These are phyloP conservation scores for Hortiboletus campestris DNA, from an alignment of 768 basidiomycete genomes.

Conservation along the genomic window DNA sequence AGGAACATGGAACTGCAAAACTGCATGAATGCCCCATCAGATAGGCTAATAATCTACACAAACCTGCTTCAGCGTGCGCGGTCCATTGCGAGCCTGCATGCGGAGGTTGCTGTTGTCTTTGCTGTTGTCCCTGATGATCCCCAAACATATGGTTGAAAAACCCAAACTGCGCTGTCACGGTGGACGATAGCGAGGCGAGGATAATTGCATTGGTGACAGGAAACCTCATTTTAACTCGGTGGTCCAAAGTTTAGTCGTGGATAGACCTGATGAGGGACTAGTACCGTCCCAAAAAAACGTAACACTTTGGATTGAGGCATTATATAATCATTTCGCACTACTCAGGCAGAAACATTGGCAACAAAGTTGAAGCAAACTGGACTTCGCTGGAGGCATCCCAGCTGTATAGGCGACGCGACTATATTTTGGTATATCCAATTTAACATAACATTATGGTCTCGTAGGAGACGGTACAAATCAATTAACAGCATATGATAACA, in stretches of 20 bases:
- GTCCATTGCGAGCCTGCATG: conserved; percentile 60
- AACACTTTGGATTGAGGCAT: background rate
- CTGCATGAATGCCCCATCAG: background rate
- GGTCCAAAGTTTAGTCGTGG: background rate
- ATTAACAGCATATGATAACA: conserved; percentile 31
- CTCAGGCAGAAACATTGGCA: background rate
- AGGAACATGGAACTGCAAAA: conserved; percentile 63
- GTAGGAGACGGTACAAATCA: conserved; percentile 30
- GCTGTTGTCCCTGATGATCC: conserved; percentile 46
- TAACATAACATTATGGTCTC: conserved; percentile 32
- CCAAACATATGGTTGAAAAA: conserved; percentile 82
- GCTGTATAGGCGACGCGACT: background rate
- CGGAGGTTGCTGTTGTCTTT: conserved; percentile 46
- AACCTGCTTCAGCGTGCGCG: conserved; percentile 64
- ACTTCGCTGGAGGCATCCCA: background rate
- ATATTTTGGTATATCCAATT: conserved; percentile 9
- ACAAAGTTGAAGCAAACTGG: background rate
- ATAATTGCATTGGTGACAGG: conserved; percentile 8
- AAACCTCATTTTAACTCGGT: conserved; percentile 13
- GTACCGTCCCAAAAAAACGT: background rate
- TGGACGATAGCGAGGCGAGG: conserved; percentile 25
- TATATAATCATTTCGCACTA: conserved; percentile 2
- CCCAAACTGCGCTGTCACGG: conserved; percentile 64
- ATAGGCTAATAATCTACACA: conserved; percentile 15
- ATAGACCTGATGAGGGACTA: background rate